These are phyloP conservation scores for Chrysosporium keratinophilum DNA, from an alignment of 2,329 filamentous ascomycete species.

Conservation along the genomic window DNA sequence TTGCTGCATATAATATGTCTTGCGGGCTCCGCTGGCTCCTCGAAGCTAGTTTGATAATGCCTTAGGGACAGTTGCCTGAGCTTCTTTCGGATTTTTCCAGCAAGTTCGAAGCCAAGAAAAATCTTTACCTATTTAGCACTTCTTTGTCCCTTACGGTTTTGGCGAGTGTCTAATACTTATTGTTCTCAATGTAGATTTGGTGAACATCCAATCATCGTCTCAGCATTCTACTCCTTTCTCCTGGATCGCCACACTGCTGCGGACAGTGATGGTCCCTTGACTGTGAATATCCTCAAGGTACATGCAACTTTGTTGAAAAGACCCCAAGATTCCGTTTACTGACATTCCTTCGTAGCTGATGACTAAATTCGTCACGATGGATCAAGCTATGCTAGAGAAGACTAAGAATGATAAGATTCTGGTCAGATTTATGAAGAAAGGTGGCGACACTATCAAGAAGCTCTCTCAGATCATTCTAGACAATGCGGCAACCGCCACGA, in stretches of 20 bases:
- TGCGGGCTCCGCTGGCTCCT: neutral
- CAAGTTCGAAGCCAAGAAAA: neutral
- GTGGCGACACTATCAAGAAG: constrained; percentile 46
- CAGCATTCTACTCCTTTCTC: constrained; percentile 41
- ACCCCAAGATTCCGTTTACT: constrained; percentile 15
- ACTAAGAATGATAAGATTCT: constrained; percentile 51
- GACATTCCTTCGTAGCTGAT: constrained; percentile 37
- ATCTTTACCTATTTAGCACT: neutral
- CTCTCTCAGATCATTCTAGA: constrained; percentile 47
- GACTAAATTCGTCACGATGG: constrained; percentile 47
- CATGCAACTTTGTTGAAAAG: constrained; percentile 8
- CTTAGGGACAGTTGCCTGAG: neutral
- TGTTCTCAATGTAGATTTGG: constrained; percentile 33
- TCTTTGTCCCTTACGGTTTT: neutral
- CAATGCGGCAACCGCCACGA: constrained; percentile 37
- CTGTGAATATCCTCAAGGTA: constrained; percentile 39
- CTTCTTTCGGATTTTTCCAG: neutral
- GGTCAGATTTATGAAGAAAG: constrained; percentile 48
- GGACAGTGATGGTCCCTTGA: constrained; percentile 38
- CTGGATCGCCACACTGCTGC: constrained; percentile 40
- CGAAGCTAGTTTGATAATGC: neutral
- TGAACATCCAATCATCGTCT: constrained; percentile 39
- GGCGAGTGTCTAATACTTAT: constrained; percentile 23
- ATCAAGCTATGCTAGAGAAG: constrained; percentile 48
- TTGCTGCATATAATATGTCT: neutral